Base-by-base conservation (phyloP, 352 stramenopile species). In the Phytopythium chamaehyphon region DNA sequence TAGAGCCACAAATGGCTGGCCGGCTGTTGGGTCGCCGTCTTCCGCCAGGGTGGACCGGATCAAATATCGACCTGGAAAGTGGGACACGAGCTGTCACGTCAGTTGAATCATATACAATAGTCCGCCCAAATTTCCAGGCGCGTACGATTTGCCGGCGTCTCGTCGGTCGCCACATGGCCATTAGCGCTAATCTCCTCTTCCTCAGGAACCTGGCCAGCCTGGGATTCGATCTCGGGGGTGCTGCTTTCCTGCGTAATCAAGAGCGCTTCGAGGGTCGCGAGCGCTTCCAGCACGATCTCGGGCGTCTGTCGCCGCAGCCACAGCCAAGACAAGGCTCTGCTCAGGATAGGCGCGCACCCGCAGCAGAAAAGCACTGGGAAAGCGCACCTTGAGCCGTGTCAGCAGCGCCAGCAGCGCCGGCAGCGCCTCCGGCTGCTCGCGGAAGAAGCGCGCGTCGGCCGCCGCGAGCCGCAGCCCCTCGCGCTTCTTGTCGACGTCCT, bases 401-500 rank as follows among this genome's bases (percentile, higher is more conserved):
- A 88, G 62, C 14, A 84, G 73, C 0, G 59, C 62, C 19, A 88
- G 65, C 9, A 88, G 50, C 19, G 78, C 40, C 1, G 74, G 56
- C 2, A 87, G 54, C 21, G 87, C 77, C 4, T 88, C 74, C 3
- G 68, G 47, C 21, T 90, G 67, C 6, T 84, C 65, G 0, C 61
- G 64, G 33, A 90, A 68, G 49, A 88, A 90, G 24, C 50, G 45
- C 15, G 79, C 66, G 40, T 85, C 66, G 39, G 81, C 61, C 3
- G 56, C 61, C 23, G 75, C 87, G 50, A 78, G 86, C 16, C 50
- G 62, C 11, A 83, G 47, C 0, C 65, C 76, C n/a, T 86, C 75
- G 11, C 71, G 62, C 31, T 87, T 90, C 58, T 85, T 90, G 43
- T 36, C 64, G 0, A 59, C 35, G 51, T 90, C 76, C 67, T 86